These are phyloP conservation scores for Caryopteris hybrid DNA, from an alignment of 305 asterid species.

Conservation along the genomic window DNA sequence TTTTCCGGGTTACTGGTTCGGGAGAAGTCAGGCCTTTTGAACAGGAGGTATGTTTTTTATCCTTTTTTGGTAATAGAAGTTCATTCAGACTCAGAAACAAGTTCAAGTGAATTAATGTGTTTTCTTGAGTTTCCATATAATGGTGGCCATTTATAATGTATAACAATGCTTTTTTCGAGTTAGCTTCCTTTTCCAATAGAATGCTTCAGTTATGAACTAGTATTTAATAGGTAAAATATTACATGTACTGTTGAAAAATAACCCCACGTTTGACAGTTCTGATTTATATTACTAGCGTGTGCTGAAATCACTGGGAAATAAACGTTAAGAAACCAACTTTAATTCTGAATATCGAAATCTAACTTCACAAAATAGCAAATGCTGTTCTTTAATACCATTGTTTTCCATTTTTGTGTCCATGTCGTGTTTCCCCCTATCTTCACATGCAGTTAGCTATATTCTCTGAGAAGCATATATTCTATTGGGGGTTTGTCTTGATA, in stretches of 20 bases:
- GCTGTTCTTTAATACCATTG: not conserved
- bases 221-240: not conserved
- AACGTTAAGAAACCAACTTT: not conserved
- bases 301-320: not conserved
- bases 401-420: not conserved
- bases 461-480: not conserved
- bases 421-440: not conserved
- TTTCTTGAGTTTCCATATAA: not conserved
- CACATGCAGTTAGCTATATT: not conserved
- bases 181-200: not conserved
- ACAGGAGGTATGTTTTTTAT: constrained; percentile 48
- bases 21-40: constrained; percentile 88
- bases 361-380: not conserved
- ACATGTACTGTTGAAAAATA: not conserved
- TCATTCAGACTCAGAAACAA: not conserved
- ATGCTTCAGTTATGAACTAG: not conserved
- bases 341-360: not conserved
- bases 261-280: not conserved
- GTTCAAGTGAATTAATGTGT: not conserved
- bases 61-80: not conserved
- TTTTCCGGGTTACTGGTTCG: constrained; percentile 90
- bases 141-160: not conserved
- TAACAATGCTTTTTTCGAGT: not conserved
- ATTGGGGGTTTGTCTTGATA: too few relatives aligned
- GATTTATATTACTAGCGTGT: not conserved